These are phyloP conservation scores for Diaporthe australafricana DNA, from an alignment of 2,329 filamentous ascomycete genomes.

Conservation along the genomic window DNA sequence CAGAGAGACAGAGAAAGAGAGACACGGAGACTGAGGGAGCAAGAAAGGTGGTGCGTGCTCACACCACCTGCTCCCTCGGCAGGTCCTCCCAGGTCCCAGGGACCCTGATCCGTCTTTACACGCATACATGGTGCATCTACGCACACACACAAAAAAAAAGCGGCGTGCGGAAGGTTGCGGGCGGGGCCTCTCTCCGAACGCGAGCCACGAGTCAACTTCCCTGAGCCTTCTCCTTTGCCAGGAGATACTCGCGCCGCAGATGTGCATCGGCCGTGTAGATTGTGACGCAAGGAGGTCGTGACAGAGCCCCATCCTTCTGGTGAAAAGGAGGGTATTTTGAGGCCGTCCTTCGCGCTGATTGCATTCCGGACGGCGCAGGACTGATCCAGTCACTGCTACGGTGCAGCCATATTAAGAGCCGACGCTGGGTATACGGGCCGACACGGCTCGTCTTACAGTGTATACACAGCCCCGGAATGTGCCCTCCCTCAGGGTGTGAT, in stretches of 20 bases:
- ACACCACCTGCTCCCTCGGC: neutral
- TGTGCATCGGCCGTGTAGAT: conserved; percentile 13
- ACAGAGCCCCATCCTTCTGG: neutral
- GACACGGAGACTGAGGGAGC: neutral
- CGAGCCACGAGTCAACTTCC: conserved; percentile 26
- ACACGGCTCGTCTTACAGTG: neutral
- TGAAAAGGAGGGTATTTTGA: conserved; percentile 12
- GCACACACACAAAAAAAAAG: neutral
- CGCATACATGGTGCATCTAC: neutral
- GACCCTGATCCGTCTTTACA: neutral
- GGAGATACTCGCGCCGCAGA: conserved; percentile 20
- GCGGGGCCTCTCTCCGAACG: conserved; percentile 13
- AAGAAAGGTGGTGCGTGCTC: neutral
- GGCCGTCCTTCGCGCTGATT: neutral
- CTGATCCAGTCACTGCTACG: neutral
- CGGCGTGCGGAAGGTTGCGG: conserved; percentile 25
- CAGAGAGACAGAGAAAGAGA: neutral
- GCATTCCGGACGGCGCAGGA: neutral
- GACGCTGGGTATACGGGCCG: neutral
- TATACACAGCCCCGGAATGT: neutral
- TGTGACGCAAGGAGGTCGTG: conserved; percentile 15
- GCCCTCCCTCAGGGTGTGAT: neutral
- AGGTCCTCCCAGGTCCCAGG: neutral
- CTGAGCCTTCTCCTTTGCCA: conserved; percentile 18
- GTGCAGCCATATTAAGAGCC: neutral